A percentile compares a stretch with the other conserved stretches of the same genome.
These are phyloP conservation scores for Jimgerdemannia flammicorona DNA, from an alignment of 192 early-diverging fungal species.

Conservation along the genomic window DNA sequence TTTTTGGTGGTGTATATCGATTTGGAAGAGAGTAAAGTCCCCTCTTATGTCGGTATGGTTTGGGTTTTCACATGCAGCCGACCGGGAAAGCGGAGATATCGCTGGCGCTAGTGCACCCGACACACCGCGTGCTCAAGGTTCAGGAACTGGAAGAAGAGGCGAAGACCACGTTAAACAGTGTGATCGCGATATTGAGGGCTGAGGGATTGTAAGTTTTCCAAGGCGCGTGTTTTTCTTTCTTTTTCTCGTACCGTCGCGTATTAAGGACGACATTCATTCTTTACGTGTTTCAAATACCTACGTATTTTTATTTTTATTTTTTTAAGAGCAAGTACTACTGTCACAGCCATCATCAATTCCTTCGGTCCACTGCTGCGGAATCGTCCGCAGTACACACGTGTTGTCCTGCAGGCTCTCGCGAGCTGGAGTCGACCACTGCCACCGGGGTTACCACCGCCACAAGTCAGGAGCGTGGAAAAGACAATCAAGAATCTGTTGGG, in stretches of 20 bases:
- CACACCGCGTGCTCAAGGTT: conserved; percentile 29
- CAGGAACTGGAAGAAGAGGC: conserved; percentile 22
- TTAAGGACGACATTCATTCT: no score
- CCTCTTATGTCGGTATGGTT: neutral
- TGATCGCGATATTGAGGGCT: conserved; percentile 7
- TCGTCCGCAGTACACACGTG: conserved; percentile 27
- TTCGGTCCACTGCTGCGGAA: conserved; percentile 23
- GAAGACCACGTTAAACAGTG: conserved; percentile 19
- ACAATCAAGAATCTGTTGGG: conserved; percentile 24
- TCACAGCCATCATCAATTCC: conserved; percentile 35
- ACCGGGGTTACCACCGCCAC: conserved; percentile 10
- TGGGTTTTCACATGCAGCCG: neutral
- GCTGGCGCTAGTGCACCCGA: conserved; percentile 23
- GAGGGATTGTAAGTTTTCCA: conserved; percentile 11
- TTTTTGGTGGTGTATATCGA: neutral
- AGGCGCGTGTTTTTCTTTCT: neutral
- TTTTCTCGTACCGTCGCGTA: no score
- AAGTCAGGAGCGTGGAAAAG: conserved; percentile 29
- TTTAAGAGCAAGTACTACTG: conserved; percentile 18
- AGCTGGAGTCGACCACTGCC: conserved; percentile 19
- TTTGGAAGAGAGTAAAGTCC: neutral
- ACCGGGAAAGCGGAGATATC: conserved; percentile 23
- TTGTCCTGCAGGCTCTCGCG: conserved; percentile 13
- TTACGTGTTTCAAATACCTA: no score
- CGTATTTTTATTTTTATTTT: neutral